Evolutionary conservation across 306 rosid genomes (phyloP).

Genomic region (Ormosia emarginata): DNA sequence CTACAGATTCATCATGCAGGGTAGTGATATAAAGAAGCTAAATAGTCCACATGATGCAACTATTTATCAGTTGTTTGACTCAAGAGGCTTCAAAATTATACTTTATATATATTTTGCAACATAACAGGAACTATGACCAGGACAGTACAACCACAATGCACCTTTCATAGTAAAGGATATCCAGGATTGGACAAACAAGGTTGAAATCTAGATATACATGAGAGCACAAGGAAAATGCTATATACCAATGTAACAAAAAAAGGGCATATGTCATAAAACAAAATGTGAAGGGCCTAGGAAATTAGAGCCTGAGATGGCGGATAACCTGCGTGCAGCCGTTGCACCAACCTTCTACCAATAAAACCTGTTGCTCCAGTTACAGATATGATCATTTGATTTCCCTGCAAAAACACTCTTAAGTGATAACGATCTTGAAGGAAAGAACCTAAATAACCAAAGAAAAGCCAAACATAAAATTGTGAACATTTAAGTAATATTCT

Average conservation of each 20-base stretch:
- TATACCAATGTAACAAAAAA: background rate
- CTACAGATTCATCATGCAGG: background rate
- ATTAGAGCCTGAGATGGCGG: conserved; percentile 15
- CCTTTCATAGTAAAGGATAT: background rate
- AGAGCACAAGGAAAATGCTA: conserved; percentile 9
- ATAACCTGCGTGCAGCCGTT: conserved; percentile 81
- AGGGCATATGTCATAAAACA: background rate
- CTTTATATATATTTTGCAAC: background rate
- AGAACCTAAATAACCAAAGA: conserved; percentile 16
- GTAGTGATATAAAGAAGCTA: conserved; percentile 10
- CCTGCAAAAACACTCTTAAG: conserved; percentile 43
- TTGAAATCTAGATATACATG: background rate
- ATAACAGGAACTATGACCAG: background rate
- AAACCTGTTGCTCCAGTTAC: conserved; percentile 98
- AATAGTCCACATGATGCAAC: background rate
- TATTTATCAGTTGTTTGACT: conserved; percentile 4
- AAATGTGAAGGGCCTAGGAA: background rate
- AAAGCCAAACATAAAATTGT: background rate
- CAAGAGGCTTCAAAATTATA: conserved; percentile 9
- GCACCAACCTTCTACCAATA: conserved; percentile 88
- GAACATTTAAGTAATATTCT: background rate
- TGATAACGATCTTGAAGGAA: conserved; percentile 41
- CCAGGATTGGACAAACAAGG: background rate
- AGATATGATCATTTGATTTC: conserved; percentile 65
- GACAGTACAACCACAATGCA: background rate